Conservation (phyloP, 2,329 filamentous ascomycete species). For the Colletotrichum lindemuthianum region DNA sequence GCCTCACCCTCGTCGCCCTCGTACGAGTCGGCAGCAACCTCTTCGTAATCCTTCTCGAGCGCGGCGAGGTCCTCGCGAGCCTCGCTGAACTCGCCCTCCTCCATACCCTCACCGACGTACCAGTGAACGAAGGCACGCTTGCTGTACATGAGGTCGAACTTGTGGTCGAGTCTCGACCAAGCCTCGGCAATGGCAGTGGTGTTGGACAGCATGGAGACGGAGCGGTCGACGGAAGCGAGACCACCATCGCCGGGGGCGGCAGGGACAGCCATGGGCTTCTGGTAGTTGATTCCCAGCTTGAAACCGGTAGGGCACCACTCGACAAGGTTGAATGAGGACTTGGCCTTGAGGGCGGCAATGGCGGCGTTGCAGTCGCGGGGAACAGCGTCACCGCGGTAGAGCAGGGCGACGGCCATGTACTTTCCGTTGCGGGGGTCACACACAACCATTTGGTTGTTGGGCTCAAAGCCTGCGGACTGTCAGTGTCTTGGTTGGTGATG, state of each 20-base stretch:
- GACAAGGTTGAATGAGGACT: slow-evolving; percentile 77
- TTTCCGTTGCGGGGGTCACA: slow-evolving; percentile 79
- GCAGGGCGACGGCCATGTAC: slow-evolving; percentile 79
- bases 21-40: slow-evolving; percentile 79
- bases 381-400: slow-evolving; percentile 78
- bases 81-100: slow-evolving; percentile 90
- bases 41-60: slow-evolving; percentile 87
- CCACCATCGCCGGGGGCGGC: slow-evolving; percentile 64
- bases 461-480: slow-evolving; percentile 70
- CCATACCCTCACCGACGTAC: slow-evolving; percentile 92
- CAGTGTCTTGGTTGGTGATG: slow-evolving; percentile 37
- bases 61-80: slow-evolving; percentile 87
- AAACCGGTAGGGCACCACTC: slow-evolving; percentile 82
- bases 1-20: slow-evolving; percentile 71
- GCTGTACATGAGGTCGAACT: slow-evolving; percentile 83
- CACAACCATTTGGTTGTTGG: slow-evolving; percentile 83
- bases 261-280: slow-evolving; percentile 71
- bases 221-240: slow-evolving; percentile 70
- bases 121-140: slow-evolving; percentile 82
- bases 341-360: slow-evolving; percentile 74
- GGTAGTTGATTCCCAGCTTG: slow-evolving; percentile 81
- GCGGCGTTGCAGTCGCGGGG: slow-evolving; percentile 76
- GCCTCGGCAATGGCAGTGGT: slow-evolving; percentile 79
- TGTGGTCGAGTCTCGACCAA: slow-evolving; percentile 77
- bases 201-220: slow-evolving; percentile 78